These are phyloP conservation scores for Saccharomyces pastorianus DNA, from an alignment of 1,139 yeast genomes.

Conservation along the genomic window DNA sequence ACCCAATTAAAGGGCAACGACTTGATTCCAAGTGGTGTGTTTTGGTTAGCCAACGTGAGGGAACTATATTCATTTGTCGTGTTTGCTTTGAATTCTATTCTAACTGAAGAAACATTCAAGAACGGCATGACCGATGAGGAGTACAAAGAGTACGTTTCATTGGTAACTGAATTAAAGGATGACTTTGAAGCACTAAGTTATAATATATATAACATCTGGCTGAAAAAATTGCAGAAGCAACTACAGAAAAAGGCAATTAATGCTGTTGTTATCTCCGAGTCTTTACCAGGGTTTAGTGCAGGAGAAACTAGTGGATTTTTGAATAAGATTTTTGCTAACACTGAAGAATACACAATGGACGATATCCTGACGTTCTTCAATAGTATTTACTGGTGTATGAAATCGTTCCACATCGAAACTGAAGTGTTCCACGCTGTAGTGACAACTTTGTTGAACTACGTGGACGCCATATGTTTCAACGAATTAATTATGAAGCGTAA, in stretches of 20 bases:
- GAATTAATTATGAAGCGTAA: slow-evolving; percentile 92
- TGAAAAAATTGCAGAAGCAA: slow-evolving; percentile 89
- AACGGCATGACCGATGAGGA: slow-evolving; percentile 86
- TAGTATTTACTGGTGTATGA: slow-evolving; percentile 89
- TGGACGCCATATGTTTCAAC: slow-evolving; percentile 92
- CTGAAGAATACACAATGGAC: slow-evolving; percentile 84
- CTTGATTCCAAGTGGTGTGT: slow-evolving; percentile 86
- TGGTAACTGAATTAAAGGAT: slow-evolving; percentile 87
- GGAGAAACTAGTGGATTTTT: slow-evolving; percentile 81
- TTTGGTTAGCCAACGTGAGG: slow-evolving; percentile 96
- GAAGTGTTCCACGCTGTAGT: slow-evolving; percentile 83
- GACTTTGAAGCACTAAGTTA: slow-evolving; percentile 90
- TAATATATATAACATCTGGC: slow-evolving; percentile 94
- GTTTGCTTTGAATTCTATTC: slow-evolving; percentile 83
- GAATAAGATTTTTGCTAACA: slow-evolving; percentile 66
- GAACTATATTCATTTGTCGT: slow-evolving; percentile 91
- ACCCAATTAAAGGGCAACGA: slow-evolving; percentile 72
- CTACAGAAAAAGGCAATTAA: slow-evolving; percentile 87
- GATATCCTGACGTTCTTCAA: slow-evolving; percentile 86
- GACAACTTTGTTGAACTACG: slow-evolving; percentile 72
- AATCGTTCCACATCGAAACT: slow-evolving; percentile 77
- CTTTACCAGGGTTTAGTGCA: slow-evolving; percentile 92
- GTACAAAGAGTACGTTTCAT: slow-evolving; percentile 79
- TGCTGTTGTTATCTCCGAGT: slow-evolving; percentile 89
- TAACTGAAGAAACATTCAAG: slow-evolving; percentile 70